Percentiles rank a stretch among this genome's conserved stretches.
Conservation (phyloP, 2,329 filamentous ascomycete genomes). For the Ophiostoma sp. region DNA sequence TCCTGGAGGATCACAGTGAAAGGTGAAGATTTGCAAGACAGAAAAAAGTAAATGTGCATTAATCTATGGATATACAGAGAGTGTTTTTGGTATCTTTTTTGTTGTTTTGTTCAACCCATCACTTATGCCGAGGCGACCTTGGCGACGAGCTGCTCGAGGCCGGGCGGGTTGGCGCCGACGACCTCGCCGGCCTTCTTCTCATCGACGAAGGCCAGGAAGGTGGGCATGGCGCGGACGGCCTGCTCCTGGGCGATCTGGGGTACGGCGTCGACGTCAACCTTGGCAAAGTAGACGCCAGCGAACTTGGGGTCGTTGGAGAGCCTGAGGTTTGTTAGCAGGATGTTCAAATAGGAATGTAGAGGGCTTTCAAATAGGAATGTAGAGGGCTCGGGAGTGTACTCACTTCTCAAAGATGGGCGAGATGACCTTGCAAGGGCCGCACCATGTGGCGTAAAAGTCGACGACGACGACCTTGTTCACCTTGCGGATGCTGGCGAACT, state of each 20-base stretch:
- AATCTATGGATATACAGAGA: neutral
- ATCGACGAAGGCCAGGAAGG: slow-evolving; percentile 81
- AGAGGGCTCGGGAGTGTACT: slow-evolving; percentile 35
- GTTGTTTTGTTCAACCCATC: neutral
- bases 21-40: neutral
- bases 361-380: neutral
- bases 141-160: slow-evolving; percentile 43
- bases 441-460: slow-evolving; percentile 89
- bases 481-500: slow-evolving; percentile 42
- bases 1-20: neutral
- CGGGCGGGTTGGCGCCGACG: slow-evolving; percentile 76
- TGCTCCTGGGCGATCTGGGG: slow-evolving; percentile 74
- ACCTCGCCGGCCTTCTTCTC: slow-evolving; percentile 72
- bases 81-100: neutral
- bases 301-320: slow-evolving; percentile 52
- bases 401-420: slow-evolving; percentile 71
- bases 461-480: slow-evolving; percentile 63
- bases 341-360: neutral
- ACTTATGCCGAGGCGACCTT: neutral
- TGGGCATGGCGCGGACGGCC: slow-evolving; percentile 87
- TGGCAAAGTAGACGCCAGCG: slow-evolving; percentile 70
- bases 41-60: neutral
- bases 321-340: slow-evolving; percentile 40
- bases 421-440: slow-evolving; percentile 92
- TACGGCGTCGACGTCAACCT: slow-evolving; percentile 87